Percentiles rank a stretch among this genome's conserved stretches.
These are phyloP conservation scores for Symbiodinium natans DNA, from an alignment of 73 alveolate species.

Conservation along the genomic window DNA sequence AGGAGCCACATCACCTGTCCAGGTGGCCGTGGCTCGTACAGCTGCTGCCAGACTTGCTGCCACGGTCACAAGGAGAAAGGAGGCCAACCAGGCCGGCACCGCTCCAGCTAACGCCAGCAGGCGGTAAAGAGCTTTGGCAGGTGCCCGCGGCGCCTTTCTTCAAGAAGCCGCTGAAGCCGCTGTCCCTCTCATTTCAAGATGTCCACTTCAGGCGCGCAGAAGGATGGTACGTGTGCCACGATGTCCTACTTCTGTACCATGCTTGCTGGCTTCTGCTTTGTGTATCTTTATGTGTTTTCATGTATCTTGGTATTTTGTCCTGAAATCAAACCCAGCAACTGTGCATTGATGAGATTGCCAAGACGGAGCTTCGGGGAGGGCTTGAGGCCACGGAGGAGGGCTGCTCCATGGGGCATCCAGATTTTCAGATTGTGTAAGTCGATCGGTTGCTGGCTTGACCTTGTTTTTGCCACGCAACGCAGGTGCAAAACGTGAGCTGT, in stretches of 20 bases:
- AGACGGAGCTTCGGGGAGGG: no score
- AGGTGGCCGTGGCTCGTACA: slow-evolving; percentile 51
- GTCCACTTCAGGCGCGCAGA: slow-evolving; percentile 54
- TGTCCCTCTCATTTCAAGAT: slow-evolving; percentile 33
- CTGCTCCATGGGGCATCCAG: no score
- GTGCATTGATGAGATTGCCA: no score
- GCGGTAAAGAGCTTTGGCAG: neutral
- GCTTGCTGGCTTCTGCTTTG: no score
- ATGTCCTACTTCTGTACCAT: no score
- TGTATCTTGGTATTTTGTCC: no score
- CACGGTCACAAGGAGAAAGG: neutral
- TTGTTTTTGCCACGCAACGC: neutral
- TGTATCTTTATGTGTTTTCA: no score
- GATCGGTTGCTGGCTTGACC: neutral
- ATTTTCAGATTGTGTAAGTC: no score
- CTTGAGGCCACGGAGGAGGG: no score
- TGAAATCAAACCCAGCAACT: no score
- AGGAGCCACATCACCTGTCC: neutral
- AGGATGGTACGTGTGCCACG: no score
- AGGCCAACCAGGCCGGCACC: neutral
- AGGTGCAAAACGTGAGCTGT: no score
- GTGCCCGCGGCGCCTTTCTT: neutral
- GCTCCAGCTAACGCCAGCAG: neutral
- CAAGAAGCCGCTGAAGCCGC: neutral
- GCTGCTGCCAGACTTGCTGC: slow-evolving; percentile 14